Evolutionary conservation across 768 basidiomycete species (phyloP), one percentile per base, ranked within the genome.

Genomic region (Suillus occidentalis): DNA sequence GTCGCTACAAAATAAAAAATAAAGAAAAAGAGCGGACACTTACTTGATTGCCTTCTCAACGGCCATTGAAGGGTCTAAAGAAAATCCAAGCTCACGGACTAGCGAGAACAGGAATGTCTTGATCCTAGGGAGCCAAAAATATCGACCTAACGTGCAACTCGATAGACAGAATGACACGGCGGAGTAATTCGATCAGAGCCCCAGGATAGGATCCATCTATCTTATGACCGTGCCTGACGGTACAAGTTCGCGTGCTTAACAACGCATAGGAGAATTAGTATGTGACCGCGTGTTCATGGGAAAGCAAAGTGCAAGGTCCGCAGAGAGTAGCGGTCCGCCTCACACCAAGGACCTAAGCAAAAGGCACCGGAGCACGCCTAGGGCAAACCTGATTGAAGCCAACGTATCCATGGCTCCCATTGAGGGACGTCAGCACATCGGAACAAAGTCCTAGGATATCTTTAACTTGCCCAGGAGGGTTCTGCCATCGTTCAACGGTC

Each of bases 21-120:
- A 53, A 53, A 18, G 31, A 31, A 18, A 28, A 31, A 55, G 31
- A 55, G 31, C 53, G 66, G 37, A 42, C 66, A 47, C 85, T 79
- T 72, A 89, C 87, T 87, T 87, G 73, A 85, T 80, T 57, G 80
- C 84, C 79, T 88, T 88, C 79, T 88, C 85, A 68, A 87, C 83
- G 68, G 85, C 81, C 68, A 85, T 74, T 61, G 77, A 73, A 31
- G 82, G 79, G 70, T 85, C 84, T 25, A 83, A 77, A 56, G 80
- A 73, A 76, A 87, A 85, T 70, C 84, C 83, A 61, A 87, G 75
- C 76, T 88, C 86, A 69, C 82, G 81, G 56, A 88, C 60, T 57
- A 89, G 80, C 53, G 84, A 82, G 74, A 80, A 87, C 66, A 88
- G 76, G 70, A 88, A 87, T 43, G 84, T 80, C 73, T 88, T 88